Evolutionary conservation across 352 stramenopile species (phyloP), one percentile per base, ranked within the genome.

Genomic region (Thalassiosira livingstoniorum): DNA sequence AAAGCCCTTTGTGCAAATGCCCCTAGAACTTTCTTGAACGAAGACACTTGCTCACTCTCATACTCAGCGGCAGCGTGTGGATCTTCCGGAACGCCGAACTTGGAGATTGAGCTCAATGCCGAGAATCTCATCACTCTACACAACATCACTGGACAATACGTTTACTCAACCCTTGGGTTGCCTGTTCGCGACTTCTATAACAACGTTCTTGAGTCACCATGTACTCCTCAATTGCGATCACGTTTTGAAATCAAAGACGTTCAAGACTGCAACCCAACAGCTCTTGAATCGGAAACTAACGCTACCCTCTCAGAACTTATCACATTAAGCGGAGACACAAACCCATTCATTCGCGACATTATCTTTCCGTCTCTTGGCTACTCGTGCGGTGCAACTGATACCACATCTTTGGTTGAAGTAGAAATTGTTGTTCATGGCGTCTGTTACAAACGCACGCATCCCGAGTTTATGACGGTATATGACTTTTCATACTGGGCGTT

Each of bases 401-500:
- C 73, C 65, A 5, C 5, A 18, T 64, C 58, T 39, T 47, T 79
- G 43, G 78, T 62, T 7, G 63, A 82, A 60, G 57, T 80, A n/a
- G 54, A 86, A 35, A 87, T 90, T 39, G 45, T 87, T 54, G 69
- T 87, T 62, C 69, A 55, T 31, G 47, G 13, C 4, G 64, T 78
- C 47, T 91, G 86, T 55, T 89, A 74, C 53, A 83, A 76, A 51
- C 63, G 76, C 11, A 80, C 90, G 32, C 86, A 91, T 45, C 78
- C 75, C 51, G 86, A 91, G 1, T 72, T 88, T 62, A 54, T 86
- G 54, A 77, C 65, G 62, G 84, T 90, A 4, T 89, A 51, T 58
- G 83, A 92, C 39, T 86, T 92, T n/a, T 87, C 86, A 7, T 90
- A 87, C 60, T 92, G 86, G 86, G 80, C 79, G 39, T 31, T 82